Percentiles rank a stretch among this genome's conserved stretches.
phyloP scores from a whole-genome alignment of 139 green algal species.

The Edaphochlamys debaryana region DNA sequence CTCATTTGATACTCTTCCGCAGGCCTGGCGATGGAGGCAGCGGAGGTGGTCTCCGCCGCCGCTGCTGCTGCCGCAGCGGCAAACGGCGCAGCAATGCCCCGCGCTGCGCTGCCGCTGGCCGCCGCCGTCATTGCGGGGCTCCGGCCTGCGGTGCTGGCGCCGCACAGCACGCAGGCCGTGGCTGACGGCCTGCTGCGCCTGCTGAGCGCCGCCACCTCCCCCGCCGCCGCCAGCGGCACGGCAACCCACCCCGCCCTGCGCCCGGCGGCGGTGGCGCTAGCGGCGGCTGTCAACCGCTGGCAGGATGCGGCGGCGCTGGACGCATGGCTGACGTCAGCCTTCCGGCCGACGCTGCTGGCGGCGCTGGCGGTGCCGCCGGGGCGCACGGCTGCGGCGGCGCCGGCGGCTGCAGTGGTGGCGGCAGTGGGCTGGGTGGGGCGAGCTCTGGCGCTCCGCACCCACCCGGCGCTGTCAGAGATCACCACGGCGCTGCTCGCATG shows the following conservation, averaged over 20 bases:
- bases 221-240: not conserved
- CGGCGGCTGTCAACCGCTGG: constrained; percentile 24
- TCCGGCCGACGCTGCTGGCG: constrained; percentile 4
- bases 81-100: not conserved
- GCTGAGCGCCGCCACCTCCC: not conserved
- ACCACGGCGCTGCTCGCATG: not conserved
- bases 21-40: constrained; percentile 12
- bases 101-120: not conserved
- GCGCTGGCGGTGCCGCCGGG: too few species aligned
- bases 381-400: not conserved
- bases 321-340: not conserved
- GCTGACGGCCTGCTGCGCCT: constrained; percentile 16
- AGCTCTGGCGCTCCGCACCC: constrained; percentile 23
- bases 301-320: constrained; percentile 7
- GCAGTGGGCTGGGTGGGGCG: constrained; percentile 31
- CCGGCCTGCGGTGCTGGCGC: not conserved
- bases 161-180: constrained; percentile 1
- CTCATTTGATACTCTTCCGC: not conserved
- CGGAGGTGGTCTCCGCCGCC: not conserved
- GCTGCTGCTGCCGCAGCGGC: not conserved
- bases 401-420: not conserved
- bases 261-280: constrained; percentile 4
- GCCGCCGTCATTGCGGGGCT: constrained; percentile 12
- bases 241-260: not conserved
- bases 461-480: not conserved